Conservation (phyloP, 163 green algal species). For the Prototheca cutis region DNA sequence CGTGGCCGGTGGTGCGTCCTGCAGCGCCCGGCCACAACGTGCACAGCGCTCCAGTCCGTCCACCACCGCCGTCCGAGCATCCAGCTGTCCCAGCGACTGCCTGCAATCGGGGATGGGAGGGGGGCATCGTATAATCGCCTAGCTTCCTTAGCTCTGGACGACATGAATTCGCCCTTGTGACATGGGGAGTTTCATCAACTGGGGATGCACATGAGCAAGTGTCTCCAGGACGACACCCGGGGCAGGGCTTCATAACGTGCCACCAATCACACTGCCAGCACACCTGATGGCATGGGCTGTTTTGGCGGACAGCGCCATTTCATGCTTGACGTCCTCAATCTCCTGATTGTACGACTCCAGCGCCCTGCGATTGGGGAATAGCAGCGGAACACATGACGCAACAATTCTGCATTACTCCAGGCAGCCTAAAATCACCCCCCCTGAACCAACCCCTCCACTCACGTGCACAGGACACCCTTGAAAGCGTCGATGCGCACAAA, state of each 20-base stretch:
- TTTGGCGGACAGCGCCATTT: constrained; percentile 71
- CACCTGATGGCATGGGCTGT: constrained; percentile 56
- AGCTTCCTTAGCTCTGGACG: no score
- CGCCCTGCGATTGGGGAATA: no score
- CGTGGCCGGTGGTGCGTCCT: constrained; percentile 23
- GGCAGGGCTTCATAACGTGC: no score
- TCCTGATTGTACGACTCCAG: constrained; percentile 53
- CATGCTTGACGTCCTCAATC: constrained; percentile 69
- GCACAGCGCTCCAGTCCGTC: constrained; percentile 39
- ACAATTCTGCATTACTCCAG: not conserved
- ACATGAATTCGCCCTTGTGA: no score
- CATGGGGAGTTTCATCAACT: no score
- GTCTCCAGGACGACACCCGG: no score
- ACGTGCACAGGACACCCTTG: constrained; percentile 76
- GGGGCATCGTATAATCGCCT: no score
- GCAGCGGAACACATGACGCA: no score
- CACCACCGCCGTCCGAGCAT: constrained; percentile 30
- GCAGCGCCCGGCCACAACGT: constrained; percentile 37
- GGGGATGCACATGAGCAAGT: no score
- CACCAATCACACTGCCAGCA: no score
- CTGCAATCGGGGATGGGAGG: constrained; percentile 2
- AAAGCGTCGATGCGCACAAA: constrained; percentile 94
- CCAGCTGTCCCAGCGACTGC: constrained; percentile 26
- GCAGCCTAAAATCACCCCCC: not conserved
- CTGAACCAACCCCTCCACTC: not conserved